phyloP scores from a whole-genome alignment of 768 basidiomycete genomes.

The Suillus weaverae region DNA sequence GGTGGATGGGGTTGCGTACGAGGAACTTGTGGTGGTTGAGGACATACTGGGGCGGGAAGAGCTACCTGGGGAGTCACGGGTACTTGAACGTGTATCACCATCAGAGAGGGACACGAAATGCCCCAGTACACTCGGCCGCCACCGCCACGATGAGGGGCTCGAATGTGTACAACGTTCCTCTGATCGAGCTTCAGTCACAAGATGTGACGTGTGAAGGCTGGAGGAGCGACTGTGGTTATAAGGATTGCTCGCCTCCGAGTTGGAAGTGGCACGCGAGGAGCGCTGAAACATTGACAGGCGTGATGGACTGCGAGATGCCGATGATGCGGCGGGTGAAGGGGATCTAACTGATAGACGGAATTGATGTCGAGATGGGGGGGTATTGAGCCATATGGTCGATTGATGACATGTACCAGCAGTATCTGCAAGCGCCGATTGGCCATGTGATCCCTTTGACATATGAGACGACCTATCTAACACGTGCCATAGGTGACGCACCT shows the following conservation, averaged over 20 bases:
- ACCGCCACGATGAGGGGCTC: conserved; percentile 41
- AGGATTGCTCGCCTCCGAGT: conserved; percentile 27
- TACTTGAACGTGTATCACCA: conserved; percentile 42
- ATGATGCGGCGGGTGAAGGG: conserved; percentile 40
- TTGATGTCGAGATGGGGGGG: conserved; percentile 42
- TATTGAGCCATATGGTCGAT: conserved; percentile 34
- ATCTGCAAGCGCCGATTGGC: conserved; percentile 20
- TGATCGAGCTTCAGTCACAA: conserved; percentile 14
- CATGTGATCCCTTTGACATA: conserved; percentile 24
- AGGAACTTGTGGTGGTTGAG: conserved; percentile 55
- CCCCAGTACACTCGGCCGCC: conserved; percentile 66
- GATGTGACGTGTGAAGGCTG: conserved; percentile 47
- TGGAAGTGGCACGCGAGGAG: conserved; percentile 28
- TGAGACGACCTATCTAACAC: conserved; percentile 22
- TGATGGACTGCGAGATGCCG: conserved; percentile 36
- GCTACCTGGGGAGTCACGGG: conserved; percentile 41
- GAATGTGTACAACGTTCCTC: conserved; percentile 15
- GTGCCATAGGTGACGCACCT: conserved; percentile 29
- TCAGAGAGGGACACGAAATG: conserved; percentile 56
- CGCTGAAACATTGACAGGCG: conserved; percentile 46
- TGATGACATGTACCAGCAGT: conserved; percentile 31
- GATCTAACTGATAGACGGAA: conserved; percentile 44
- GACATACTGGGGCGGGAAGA: conserved; percentile 61
- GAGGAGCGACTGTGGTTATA: conserved; percentile 48
- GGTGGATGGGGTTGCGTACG: conserved; percentile 39